Evolutionary conservation across 2,329 filamentous ascomycete genomes (phyloP), one percentile per base, ranked within the genome.

Genomic region (Davidsoniella virescens): DNA sequence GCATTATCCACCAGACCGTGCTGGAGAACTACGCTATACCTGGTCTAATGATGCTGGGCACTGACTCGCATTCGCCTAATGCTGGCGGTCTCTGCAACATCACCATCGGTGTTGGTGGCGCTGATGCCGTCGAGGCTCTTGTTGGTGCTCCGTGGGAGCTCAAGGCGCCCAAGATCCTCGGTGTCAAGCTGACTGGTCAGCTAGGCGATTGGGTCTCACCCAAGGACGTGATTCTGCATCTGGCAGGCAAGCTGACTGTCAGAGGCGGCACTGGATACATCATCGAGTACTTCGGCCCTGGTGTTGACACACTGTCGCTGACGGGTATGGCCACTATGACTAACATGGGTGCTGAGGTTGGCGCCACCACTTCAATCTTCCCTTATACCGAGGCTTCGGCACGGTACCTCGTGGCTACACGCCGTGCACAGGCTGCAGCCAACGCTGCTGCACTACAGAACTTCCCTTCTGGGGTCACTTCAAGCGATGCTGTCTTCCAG

Each of bases 11-110:
- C 68, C 92, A 98, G 74, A 94, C 86, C 48, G 92, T 98, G 18
- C 68, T 98, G 59, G 92, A 98, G 70, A 96, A 98, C 68, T 98
- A 98, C 63, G 85, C 88, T 33, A 80, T 90, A n/a, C 92, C 92
- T 17, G 92, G 92, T 46, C 68, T 96, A 58, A 95, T 98, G 88
- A 96, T 98, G 87, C 76, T 98, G 39, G 92, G 92, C 51, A 98
- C 92, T 26, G 92, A 98, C 66, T 94, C 86, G 60, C 92, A 98
- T 66, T 95, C 87, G 43, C 92, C 92, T 41, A 98, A 96, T 62
- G 92, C 87, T n/a, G 92, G 92, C 59, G 92, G 92, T 53, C 71
- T 96, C 50, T 87, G 84, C 57, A 88, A 87, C 3, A 87, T 95
- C 59, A 92, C 92, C 7, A 96, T 98, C 63, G 92, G 92, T 64